These are phyloP conservation scores for Actinomortierella wolfii DNA, from an alignment of 371 early-diverging fungal genomes.

Conservation along the genomic window DNA sequence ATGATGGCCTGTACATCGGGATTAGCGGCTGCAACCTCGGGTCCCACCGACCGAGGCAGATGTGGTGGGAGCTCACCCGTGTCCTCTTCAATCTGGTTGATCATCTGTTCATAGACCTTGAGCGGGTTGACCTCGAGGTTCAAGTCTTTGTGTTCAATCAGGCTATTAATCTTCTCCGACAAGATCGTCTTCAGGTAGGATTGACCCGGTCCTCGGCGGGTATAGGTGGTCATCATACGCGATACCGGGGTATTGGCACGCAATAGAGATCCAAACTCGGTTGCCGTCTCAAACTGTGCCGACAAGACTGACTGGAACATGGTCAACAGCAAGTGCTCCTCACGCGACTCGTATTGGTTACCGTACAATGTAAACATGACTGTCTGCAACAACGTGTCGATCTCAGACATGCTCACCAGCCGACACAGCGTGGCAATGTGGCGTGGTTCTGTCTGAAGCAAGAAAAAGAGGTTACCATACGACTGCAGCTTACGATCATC, in stretches of 20 bases:
- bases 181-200: slow-evolving; percentile 89
- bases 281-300: slow-evolving; percentile 87
- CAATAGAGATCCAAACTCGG: slow-evolving; percentile 85
- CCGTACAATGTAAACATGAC: slow-evolving; percentile 97
- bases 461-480: slow-evolving; percentile 93
- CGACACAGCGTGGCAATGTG: slow-evolving; percentile 88
- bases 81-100: slow-evolving; percentile 72
- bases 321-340: slow-evolving; percentile 92
- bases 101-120: slow-evolving; percentile 89
- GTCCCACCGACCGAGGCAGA: slow-evolving; percentile 75
- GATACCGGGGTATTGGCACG: slow-evolving; percentile 96
- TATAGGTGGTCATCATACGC: slow-evolving; percentile 96
- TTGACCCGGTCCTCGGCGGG: slow-evolving; percentile 92
- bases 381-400: slow-evolving; percentile 91
- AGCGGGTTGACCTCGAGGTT: slow-evolving; percentile 92
- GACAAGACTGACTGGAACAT: slow-evolving; percentile 96
- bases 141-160: slow-evolving; percentile 77
- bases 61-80: slow-evolving; percentile 60
- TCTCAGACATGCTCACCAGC: slow-evolving; percentile 84
- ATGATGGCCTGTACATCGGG: slow-evolving; percentile 84
- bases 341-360: slow-evolving; percentile 94
- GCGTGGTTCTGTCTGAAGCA: slow-evolving; percentile 91
- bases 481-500: slow-evolving; percentile 87
- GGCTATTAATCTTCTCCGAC: slow-evolving; percentile 76
- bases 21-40: slow-evolving; percentile 79